Evolutionary conservation across 257 asterid genomes (phyloP).

Genomic region (Scutellaria baicalensis): DNA sequence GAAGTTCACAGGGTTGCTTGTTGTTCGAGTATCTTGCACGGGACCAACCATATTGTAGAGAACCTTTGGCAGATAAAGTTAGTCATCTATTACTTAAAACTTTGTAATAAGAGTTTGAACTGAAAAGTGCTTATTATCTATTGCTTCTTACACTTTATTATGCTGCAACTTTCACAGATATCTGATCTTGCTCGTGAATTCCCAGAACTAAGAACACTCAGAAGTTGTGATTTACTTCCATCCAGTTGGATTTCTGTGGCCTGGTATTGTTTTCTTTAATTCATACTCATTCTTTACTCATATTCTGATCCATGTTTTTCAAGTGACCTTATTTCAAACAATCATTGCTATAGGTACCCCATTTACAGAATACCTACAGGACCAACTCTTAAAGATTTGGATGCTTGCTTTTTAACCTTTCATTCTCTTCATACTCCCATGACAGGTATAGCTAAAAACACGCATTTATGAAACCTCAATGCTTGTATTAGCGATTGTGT

Average conservation of each 20-base stretch:
- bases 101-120: neutral
- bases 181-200: slow-evolving; percentile 47
- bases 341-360: slow-evolving; percentile 65
- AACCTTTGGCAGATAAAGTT: slow-evolving; percentile 72
- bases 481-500: neutral
- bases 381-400: slow-evolving; percentile 75
- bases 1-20: slow-evolving; percentile 61
- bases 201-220: slow-evolving; percentile 64
- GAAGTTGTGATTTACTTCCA: slow-evolving; percentile 73
- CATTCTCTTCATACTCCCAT: slow-evolving; percentile 80
- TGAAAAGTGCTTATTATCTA: neutral
- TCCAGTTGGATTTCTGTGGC: slow-evolving; percentile 97
- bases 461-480: neutral
- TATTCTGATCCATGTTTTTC: neutral
- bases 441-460: slow-evolving; percentile 39
- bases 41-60: slow-evolving; percentile 65
- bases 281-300: neutral
- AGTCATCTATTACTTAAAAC: neutral
- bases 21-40: slow-evolving; percentile 69
- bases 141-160: slow-evolving; percentile 3
- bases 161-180: slow-evolving; percentile 33
- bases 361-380: slow-evolving; percentile 95
- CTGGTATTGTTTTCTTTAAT: slow-evolving; percentile 40
- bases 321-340: neutral
- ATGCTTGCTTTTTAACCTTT: slow-evolving; percentile 91